A percentile compares a stretch with the other conserved stretches of the same genome.
phyloP scores from a whole-genome alignment of 768 basidiomycete species.

The Suillus sp. region DNA sequence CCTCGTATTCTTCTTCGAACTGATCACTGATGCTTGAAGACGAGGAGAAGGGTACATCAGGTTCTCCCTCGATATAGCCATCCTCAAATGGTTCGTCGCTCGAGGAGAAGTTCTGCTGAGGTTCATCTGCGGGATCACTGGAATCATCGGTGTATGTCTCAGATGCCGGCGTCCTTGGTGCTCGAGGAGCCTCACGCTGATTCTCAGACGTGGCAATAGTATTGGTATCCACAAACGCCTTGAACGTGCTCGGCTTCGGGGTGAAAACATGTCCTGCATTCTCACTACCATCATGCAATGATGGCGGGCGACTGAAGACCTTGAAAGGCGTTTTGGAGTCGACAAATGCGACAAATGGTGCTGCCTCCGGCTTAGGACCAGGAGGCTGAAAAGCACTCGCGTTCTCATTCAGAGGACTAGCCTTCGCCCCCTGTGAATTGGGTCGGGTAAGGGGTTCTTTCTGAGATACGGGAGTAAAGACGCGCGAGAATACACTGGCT shows the following conservation, averaged over 20 bases:
- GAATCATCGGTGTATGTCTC: slow-evolving; percentile 37
- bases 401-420: slow-evolving; percentile 21
- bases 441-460: slow-evolving; percentile 37
- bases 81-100: slow-evolving; percentile 39
- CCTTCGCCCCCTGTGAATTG: slow-evolving; percentile 19
- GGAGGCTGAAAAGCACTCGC: slow-evolving; percentile 16
- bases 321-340: slow-evolving; percentile 47
- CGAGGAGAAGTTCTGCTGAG: slow-evolving; percentile 31
- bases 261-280: slow-evolving; percentile 41
- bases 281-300: slow-evolving; percentile 44
- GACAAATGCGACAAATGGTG: slow-evolving; percentile 45
- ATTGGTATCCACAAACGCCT: slow-evolving; percentile 38
- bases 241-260: slow-evolving; percentile 46
- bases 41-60: slow-evolving; percentile 28
- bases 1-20: slow-evolving; percentile 30
- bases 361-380: slow-evolving; percentile 20
- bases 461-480: slow-evolving; percentile 60
- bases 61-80: slow-evolving; percentile 30
- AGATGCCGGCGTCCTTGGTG: slow-evolving; percentile 17
- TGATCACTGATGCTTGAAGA: slow-evolving; percentile 26
- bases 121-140: slow-evolving; percentile 26
- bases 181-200: slow-evolving; percentile 20
- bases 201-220: slow-evolving; percentile 19
- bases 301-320: slow-evolving; percentile 72
- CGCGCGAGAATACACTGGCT: slow-evolving; percentile 57